Percentiles rank a stretch among this genome's conserved stretches.
Conservation (phyloP, 768 basidiomycete genomes). For the Dioszegia hungarica region DNA sequence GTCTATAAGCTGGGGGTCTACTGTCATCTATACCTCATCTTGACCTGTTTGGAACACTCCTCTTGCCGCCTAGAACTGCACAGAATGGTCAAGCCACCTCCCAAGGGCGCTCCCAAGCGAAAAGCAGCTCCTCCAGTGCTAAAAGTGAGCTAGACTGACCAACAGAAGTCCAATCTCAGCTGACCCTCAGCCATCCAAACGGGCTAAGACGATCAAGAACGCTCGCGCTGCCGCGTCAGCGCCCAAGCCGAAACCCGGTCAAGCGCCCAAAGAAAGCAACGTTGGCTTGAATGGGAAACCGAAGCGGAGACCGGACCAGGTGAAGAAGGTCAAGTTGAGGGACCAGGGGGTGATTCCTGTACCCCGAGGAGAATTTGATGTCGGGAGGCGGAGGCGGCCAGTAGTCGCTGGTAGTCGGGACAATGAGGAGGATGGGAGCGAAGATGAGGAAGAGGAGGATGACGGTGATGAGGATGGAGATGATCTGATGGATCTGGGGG, state of each 20-base stretch:
- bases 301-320: constrained; percentile 36
- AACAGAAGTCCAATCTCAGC: neutral
- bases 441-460: constrained; percentile 51
- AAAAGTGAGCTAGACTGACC: constrained; percentile 11
- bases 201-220: constrained; percentile 5
- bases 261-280: constrained; percentile 12
- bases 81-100: constrained; percentile 30
- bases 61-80: too few species aligned
- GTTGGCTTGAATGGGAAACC: constrained; percentile 31
- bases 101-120: constrained; percentile 29
- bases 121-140: constrained; percentile 22
- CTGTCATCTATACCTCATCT: too few species aligned
- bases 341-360: constrained; percentile 47
- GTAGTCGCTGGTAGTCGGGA: neutral
- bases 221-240: constrained; percentile 3
- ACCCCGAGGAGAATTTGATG: constrained; percentile 32
- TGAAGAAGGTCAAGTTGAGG: constrained; percentile 45
- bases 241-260: constrained; percentile 6
- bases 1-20: too few species aligned
- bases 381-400: constrained; percentile 18
- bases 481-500: constrained; percentile 62
- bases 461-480: constrained; percentile 65
- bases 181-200: constrained; percentile 4
- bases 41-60: too few species aligned
- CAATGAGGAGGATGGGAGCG: neutral